Base-by-base conservation (phyloP, 805 yeast species). In the Phaffomyces thermotolerans region DNA sequence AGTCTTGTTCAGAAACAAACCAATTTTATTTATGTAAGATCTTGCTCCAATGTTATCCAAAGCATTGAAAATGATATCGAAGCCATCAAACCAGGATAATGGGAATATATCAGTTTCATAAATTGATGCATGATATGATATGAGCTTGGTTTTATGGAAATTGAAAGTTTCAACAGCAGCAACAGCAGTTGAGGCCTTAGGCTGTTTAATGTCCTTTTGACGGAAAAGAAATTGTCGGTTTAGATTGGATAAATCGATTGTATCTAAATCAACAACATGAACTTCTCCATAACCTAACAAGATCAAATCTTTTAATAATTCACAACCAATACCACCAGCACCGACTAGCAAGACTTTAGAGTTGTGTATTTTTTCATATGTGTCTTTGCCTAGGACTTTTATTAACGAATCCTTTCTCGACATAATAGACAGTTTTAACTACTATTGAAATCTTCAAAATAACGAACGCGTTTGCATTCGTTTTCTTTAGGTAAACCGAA, bases 271-370 rank as follows among this genome's bases (percentile, higher is more conserved):
- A n/a, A 90, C 90, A 27, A 90, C 74, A 58, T 88, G 95, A 44
- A 90, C 81, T 56, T 86, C 95, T 3, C 93, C 93, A 51, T 82
- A 83, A 8, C 93, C 90, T 61, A 85, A 71, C 49, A 88, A 64
- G 6, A 86, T 78, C 40, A 90, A 67, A 57, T 90, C 84, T 58
- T 90, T 90, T 45, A 90, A 67, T 37, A 90, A 66, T 61, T 90
- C 98, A 60, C 96, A 90, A 2, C 98, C 98, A 51, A 90, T 89
- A 7, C 98, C 98, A 27, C 98, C 98, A 1, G 97, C 95, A 4
- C 98, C 98, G 3, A 90, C 95, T 64, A 90, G 67, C 25, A 90
- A 66, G 13, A 89, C 86, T 49, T 77, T 81, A 7, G 84, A 49
- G 4, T 40, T 35, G 36, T 39, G 48, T 39, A 54, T 46, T 32